Evolutionary conservation across 202 grass and related monocot genomes (phyloP).

Genomic region (Carex arenaria): DNA sequence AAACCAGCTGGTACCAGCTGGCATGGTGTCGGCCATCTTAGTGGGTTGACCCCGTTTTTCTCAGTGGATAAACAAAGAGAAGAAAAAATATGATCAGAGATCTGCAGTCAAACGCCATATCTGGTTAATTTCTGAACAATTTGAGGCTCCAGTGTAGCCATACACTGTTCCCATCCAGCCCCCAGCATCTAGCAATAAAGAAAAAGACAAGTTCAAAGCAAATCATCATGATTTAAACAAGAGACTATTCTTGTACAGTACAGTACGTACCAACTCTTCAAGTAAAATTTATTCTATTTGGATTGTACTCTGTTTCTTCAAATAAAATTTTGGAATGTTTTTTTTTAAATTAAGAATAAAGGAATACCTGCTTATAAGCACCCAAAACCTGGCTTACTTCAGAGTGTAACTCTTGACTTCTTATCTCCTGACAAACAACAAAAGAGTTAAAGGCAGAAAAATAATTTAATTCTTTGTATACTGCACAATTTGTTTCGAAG

Average conservation of each 20-base stretch:
- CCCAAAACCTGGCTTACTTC: conserved; percentile 87
- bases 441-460: background rate
- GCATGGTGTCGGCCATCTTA: conserved; percentile 17
- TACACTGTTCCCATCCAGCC: conserved; percentile 80
- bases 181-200: conserved; percentile 51
- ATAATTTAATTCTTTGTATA: background rate
- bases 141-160: conserved; percentile 64
- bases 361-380: conserved; percentile 91
- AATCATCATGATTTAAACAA: conserved; percentile 11
- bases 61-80: conserved; percentile 13
- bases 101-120: conserved; percentile 47
- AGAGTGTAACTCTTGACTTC: conserved; percentile 70
- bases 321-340: background rate
- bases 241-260: no score
- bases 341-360: background rate
- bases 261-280: background rate
- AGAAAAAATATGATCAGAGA: background rate
- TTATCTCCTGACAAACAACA: conserved; percentile 63
- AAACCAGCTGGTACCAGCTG: conserved; percentile 1
- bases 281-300: background rate
- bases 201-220: background rate
- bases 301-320: background rate
- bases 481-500: background rate
- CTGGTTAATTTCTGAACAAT: conserved; percentile 63
- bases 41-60: conserved; percentile 13